A percentile compares a stretch with the other conserved stretches of the same genome.
Evolutionary conservation across 1,284 basidiomycete species (phyloP).

Genomic region (Ceratobasidium sp.): DNA sequence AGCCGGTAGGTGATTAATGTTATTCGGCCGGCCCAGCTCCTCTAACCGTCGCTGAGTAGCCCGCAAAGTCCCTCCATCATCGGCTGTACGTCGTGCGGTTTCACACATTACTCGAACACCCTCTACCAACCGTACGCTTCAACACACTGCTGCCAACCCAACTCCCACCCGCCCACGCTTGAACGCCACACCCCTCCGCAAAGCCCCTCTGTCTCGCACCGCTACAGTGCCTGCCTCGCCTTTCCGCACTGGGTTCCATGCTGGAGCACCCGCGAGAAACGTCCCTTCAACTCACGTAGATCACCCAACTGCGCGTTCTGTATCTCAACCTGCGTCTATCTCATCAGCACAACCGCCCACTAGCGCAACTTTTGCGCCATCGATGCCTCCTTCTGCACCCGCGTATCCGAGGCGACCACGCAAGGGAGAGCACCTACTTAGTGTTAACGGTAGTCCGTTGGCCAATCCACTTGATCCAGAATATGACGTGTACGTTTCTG

Average conservation of each 20-base stretch:
- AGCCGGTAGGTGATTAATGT: conserved; percentile 35
- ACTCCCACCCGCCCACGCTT: conserved; percentile 27
- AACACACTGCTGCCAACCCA: conserved; percentile 1
- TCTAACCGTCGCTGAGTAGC: conserved; percentile 10
- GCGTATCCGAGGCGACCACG: conserved; percentile 66
- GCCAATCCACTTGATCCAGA: conserved; percentile 68
- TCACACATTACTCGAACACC: conserved; percentile 6
- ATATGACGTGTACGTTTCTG: conserved; percentile 16
- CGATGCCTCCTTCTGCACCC: conserved; percentile 64
- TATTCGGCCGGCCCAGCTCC: not conserved
- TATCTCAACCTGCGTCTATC: conserved; percentile 31
- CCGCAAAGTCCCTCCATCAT: conserved; percentile 27
- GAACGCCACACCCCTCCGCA: conserved; percentile 30
- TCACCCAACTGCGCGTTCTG: conserved; percentile 29
- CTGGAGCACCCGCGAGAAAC: not conserved
- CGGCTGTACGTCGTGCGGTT: conserved; percentile 20
- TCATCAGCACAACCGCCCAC: conserved; percentile 56
- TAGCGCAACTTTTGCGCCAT: conserved; percentile 72
- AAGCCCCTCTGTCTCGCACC: conserved; percentile 7
- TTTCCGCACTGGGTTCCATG: not conserved
- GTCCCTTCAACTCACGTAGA: conserved; percentile 3
- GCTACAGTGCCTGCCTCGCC: conserved; percentile 11
- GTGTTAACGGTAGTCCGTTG: conserved; percentile 76
- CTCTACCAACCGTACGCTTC: conserved; percentile 6
- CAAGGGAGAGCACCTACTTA: conserved; percentile 73